phyloP scores from a whole-genome alignment of 345 rosid species.

The Cochlearia excelsa region DNA sequence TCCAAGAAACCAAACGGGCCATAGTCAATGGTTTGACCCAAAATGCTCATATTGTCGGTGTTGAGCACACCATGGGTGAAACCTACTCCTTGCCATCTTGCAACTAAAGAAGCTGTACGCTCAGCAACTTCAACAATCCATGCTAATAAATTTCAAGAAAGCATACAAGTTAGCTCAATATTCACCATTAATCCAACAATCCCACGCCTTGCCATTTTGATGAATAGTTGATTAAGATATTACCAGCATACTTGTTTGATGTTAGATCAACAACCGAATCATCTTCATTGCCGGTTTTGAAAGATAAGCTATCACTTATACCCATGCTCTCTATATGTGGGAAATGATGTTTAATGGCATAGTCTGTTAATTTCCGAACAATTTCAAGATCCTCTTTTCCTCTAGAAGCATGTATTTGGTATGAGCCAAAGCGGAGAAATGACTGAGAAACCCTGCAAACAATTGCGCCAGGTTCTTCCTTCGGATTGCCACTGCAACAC shows the following conservation, averaged over 20 bases:
- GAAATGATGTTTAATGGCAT: constrained; percentile 87
- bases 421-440: constrained; percentile 88
- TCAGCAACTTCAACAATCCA: constrained; percentile 93
- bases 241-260: constrained; percentile 97
- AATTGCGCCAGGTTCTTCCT: constrained; percentile 95
- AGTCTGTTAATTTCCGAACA: constrained; percentile 77
- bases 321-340: constrained; percentile 78
- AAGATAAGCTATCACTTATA: constrained; percentile 82
- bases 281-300: constrained; percentile 73
- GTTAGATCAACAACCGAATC: constrained; percentile 83
- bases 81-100: constrained; percentile 97
- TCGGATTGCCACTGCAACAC: constrained; percentile 80
- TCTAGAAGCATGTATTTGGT: constrained; percentile 86
- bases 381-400: constrained; percentile 85
- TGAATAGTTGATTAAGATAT: neutral
- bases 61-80: constrained; percentile 97
- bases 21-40: constrained; percentile 93
- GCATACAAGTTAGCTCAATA: constrained; percentile 22
- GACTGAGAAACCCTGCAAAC: constrained; percentile 91
- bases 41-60: constrained; percentile 97
- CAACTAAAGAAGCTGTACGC: constrained; percentile 78
- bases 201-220: neutral
- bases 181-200: neutral
- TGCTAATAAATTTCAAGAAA: constrained; percentile 47
- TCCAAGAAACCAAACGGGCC: constrained; percentile 98